phyloP scores from a whole-genome alignment of 805 yeast species.

The Wickerhamomyces strasburgensis region DNA sequence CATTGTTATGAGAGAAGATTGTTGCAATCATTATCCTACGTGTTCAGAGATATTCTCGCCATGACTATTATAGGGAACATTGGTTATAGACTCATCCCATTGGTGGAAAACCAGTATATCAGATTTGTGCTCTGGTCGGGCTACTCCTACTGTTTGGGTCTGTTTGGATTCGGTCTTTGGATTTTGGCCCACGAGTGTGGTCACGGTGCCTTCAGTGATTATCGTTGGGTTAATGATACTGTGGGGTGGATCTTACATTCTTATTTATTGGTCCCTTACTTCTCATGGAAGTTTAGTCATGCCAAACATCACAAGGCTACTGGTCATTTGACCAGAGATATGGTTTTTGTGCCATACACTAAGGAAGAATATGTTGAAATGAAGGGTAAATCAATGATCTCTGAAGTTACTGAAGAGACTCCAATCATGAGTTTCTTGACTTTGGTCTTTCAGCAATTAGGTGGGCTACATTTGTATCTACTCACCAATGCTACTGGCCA shows the following conservation, averaged over 20 bases:
- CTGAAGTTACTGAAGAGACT: conserved; percentile 49
- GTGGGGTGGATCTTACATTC: conserved; percentile 61
- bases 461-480: conserved; percentile 49
- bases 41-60: conserved; percentile 45
- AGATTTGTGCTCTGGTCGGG: conserved; percentile 40
- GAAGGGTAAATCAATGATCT: conserved; percentile 30
- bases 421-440: conserved; percentile 43
- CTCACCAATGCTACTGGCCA: conserved; percentile 56
- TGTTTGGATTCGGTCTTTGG: conserved; percentile 57
- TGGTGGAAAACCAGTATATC: conserved; percentile 27
- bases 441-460: conserved; percentile 49
- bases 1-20: conserved; percentile 55
- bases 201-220: conserved; percentile 57
- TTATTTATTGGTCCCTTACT: conserved; percentile 52
- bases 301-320: conserved; percentile 61
- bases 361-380: conserved; percentile 39
- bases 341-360: conserved; percentile 54
- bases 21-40: conserved; percentile 45
- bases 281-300: conserved; percentile 59
- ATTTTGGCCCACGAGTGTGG: conserved; percentile 64
- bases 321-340: conserved; percentile 55
- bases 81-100: conserved; percentile 41
- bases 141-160: conserved; percentile 37
- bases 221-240: conserved; percentile 45
- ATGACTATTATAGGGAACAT: conserved; percentile 39